phyloP scores from a whole-genome alignment of 2,329 filamentous ascomycete genomes.

The Sclerotinia trifoliorum region DNA sequence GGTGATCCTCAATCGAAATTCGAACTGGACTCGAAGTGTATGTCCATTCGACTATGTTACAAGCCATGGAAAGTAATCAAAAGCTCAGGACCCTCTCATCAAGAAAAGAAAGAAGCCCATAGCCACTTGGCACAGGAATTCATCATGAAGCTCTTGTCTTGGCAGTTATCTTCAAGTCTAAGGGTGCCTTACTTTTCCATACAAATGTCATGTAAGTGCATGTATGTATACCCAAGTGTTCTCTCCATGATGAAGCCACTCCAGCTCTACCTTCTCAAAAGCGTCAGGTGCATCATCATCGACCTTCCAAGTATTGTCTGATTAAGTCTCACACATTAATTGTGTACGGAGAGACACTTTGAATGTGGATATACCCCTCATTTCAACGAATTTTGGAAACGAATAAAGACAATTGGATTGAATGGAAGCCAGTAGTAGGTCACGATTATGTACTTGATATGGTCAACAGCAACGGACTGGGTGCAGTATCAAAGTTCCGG shows the following conservation, averaged over 20 bases:
- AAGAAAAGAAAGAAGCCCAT: not conserved
- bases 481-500: not conserved
- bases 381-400: not conserved
- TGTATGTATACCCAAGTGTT: slow-evolving; percentile 23
- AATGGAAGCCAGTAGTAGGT: not conserved
- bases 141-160: slow-evolving; percentile 6
- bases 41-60: slow-evolving; percentile 1
- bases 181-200: slow-evolving; percentile 1
- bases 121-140: slow-evolving; percentile 17
- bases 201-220: slow-evolving; percentile 3
- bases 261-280: slow-evolving; percentile 1
- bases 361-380: slow-evolving; percentile 9
- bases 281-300: slow-evolving; percentile 15
- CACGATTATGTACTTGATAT: not conserved
- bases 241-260: slow-evolving; percentile 13
- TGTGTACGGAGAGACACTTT: not conserved
- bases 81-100: not conserved
- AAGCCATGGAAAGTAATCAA: not conserved
- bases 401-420: not conserved
- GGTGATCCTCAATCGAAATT: slow-evolving; percentile 16
- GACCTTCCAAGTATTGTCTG: not conserved
- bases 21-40: not conserved
- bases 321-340: slow-evolving; percentile 8
- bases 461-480: not conserved
- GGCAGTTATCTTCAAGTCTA: not conserved